Evolutionary conservation across 2,329 filamentous ascomycete species (phyloP), one percentile per base, ranked within the genome.

Genomic region (Phialophora verrucosa): DNA sequence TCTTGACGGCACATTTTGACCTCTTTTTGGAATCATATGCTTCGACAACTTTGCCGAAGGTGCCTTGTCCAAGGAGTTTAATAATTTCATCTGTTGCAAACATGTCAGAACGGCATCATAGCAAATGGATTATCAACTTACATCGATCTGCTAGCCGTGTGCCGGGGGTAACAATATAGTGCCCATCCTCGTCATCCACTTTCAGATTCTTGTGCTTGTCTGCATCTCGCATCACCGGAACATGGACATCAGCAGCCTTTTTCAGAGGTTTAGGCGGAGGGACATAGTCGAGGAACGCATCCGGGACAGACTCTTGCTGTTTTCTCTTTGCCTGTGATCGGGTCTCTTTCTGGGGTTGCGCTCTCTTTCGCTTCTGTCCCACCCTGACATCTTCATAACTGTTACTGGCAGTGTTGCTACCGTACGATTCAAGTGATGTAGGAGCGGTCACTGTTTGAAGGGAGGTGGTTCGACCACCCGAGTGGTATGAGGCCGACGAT

Each of bases 31-130:
- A 87, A 76, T 99, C 95, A 73, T 87, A 89, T 60, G 95, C 95
- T 78, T 97, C 91, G 20, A 99, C 95, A 17, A 99, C 95, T 79
- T 99, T 99, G 75, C 95, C 95, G 76, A 99, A 99, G 0, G 95
- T 99, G 70, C 95, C 95, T 80, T 99, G 95, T 25, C 95, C 95
- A 12, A 99, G 89, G 31, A 98, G 85, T 73, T 92, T 93, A 68
- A 90, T 84, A 73, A 99, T 94, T 81, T 91, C 88, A 78, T 98
- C 93, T 97, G 72, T 32, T 51, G 29, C 12, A 20, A 42, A n/a
- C 23, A 20, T 29, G 62, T 70, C 35, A 71, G 66, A 35, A 63
- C 53, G 0, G 17, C 7, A 2, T 29, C 35, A 12, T 4, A 38
- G 10, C 29, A 50, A 7, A 53, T 25, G 5, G 38, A 50, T 38